These are phyloP conservation scores for Podospora tetraspora DNA, from an alignment of 495 filamentous ascomycete species.

Conservation along the genomic window DNA sequence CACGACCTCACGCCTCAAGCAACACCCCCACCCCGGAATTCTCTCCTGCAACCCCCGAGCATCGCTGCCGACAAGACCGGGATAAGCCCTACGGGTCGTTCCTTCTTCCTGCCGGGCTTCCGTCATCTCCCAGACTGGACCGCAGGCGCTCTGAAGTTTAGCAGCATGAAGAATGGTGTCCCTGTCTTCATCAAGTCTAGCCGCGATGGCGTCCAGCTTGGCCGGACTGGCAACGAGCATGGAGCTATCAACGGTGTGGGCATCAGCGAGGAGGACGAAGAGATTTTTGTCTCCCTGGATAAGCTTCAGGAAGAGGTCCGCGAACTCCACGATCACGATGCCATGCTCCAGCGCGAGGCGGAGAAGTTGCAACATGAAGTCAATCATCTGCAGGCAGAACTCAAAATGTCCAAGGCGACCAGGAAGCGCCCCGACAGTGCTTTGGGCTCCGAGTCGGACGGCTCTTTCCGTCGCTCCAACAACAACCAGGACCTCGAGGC, in stretches of 20 bases:
- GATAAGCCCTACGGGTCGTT: conserved; percentile 37
- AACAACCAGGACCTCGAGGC: conserved; percentile 39
- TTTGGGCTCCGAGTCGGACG: conserved; percentile 43
- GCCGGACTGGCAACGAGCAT: conserved; percentile 29
- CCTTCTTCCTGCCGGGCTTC: conserved; percentile 42
- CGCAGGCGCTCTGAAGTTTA: conserved; percentile 40
- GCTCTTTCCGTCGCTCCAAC: conserved; percentile 33
- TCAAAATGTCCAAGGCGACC: conserved; percentile 34
- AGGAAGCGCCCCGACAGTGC: conserved; percentile 39
- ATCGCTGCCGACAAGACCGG: conserved; percentile 19
- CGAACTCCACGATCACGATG: conserved; percentile 46
- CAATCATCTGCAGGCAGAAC: conserved; percentile 37
- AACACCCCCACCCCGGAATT: conserved; percentile 7
- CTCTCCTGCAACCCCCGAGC: conserved; percentile 7
- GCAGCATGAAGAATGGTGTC: conserved; percentile 41
- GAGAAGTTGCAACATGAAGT: conserved; percentile 45
- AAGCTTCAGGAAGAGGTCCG: conserved; percentile 50
- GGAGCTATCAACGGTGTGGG: conserved; percentile 35
- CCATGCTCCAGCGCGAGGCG: conserved; percentile 43
- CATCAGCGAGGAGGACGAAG: conserved; percentile 43
- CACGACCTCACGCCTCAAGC: conserved; percentile 22
- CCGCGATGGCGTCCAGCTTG: conserved; percentile 19
- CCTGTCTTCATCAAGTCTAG: conserved; percentile 32
- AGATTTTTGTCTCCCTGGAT: conserved; percentile 50
- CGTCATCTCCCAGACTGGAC: conserved; percentile 45